A percentile compares a stretch with the other conserved stretches of the same genome.
These are phyloP conservation scores for Haematococcus sp. DNA, from an alignment of 139 green algal species.

Conservation along the genomic window DNA sequence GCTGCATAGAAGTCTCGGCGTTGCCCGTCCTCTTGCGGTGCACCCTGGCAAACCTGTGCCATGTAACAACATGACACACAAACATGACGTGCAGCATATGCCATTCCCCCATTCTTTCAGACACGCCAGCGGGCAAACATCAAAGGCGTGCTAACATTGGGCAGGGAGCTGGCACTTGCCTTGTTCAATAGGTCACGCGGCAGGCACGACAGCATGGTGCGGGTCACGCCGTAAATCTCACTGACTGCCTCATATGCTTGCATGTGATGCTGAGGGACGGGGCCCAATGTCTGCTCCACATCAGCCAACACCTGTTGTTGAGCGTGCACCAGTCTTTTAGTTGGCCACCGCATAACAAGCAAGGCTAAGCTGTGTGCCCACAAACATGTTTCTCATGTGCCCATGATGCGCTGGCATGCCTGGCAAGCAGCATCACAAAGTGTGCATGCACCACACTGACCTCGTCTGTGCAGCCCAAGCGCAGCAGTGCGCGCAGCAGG, in stretches of 20 bases:
- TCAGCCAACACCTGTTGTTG: slow-evolving; percentile 40
- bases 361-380: too few species aligned
- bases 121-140: not conserved
- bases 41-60: slow-evolving; percentile 6
- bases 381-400: not conserved
- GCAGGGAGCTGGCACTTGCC: too few species aligned
- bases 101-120: not conserved
- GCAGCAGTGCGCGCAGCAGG: slow-evolving; percentile 33
- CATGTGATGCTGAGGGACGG: slow-evolving; percentile 21
- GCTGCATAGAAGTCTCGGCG: not conserved
- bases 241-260: slow-evolving; percentile 10
- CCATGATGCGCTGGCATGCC: too few species aligned
- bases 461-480: slow-evolving; percentile 30
- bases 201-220: slow-evolving; percentile 48
- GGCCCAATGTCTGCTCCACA: slow-evolving; percentile 25
- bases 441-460: slow-evolving; percentile 4
- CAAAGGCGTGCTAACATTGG: too few species aligned
- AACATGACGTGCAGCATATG: not conserved
- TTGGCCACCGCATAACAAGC: too few species aligned
- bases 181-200: slow-evolving; percentile 27
- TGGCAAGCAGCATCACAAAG: too few species aligned
- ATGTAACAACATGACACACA: not conserved
- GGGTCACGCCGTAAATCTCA: slow-evolving; percentile 35
- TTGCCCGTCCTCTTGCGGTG: not conserved
- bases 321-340: too few species aligned